Conservation (phyloP, 176 grass and related monocot genomes). For the maize (Zea mays) region DNA sequence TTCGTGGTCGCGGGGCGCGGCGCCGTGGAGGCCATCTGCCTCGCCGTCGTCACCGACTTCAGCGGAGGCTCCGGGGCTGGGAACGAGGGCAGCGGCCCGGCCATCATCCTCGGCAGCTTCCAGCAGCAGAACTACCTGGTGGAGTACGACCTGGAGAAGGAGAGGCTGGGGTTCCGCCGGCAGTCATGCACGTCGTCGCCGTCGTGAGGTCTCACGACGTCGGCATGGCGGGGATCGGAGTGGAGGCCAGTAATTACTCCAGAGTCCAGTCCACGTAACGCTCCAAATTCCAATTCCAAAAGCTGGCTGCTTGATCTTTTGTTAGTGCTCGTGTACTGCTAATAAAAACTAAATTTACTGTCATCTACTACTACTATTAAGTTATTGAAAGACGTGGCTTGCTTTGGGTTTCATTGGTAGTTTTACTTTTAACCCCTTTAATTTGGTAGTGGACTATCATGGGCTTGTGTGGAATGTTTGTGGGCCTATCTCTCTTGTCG, state of each 20-base stretch:
- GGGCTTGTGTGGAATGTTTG: not conserved
- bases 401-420: not conserved
- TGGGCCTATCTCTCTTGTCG: not conserved
- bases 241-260: not conserved
- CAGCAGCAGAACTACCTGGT: conserved; percentile 94
- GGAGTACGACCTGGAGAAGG: conserved; percentile 67
- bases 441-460: not conserved
- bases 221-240: not conserved
- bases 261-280: not conserved
- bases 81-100: conserved; percentile 39
- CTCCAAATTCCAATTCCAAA: no score
- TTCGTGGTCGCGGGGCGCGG: conserved; percentile 42
- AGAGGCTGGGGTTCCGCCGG: conserved; percentile 66
- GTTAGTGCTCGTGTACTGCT: not conserved
- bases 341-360: not conserved
- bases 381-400: not conserved
- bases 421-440: no score
- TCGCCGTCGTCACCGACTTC: conserved; percentile 62
- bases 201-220: not conserved
- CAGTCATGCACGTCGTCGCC: conserved; percentile 59
- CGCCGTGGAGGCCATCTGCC: conserved; percentile 54
- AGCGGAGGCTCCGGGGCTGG: not conserved
- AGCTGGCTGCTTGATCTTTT: not conserved
- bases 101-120: conserved; percentile 83
- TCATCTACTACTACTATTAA: not conserved